These are phyloP conservation scores for Yamadazyma insecticola DNA, from an alignment of 805 yeast species.

Conservation along the genomic window DNA sequence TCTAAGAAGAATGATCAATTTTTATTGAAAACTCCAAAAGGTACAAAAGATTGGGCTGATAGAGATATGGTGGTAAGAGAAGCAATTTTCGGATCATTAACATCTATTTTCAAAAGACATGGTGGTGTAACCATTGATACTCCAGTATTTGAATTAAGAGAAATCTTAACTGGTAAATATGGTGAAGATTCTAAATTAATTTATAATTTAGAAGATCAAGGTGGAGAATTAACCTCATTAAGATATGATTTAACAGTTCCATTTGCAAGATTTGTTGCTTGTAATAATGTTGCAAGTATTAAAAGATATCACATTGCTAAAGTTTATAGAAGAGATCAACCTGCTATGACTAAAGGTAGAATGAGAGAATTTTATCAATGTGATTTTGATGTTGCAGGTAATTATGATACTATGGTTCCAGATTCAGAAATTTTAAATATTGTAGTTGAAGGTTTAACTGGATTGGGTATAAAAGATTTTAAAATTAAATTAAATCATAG, in stretches of 20 bases:
- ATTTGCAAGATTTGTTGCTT: conserved; percentile 94
- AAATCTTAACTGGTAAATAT: conserved; percentile 92
- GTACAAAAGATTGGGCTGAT: conserved; percentile 98
- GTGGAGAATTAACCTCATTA: conserved; percentile 94
- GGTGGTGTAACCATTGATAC: conserved; percentile 99
- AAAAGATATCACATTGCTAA: conserved; percentile 97
- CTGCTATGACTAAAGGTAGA: conserved; percentile 99
- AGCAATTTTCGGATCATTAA: conserved; percentile 71
- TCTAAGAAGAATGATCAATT: conserved; percentile 44
- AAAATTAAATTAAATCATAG: conserved; percentile 93
- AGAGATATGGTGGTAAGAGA: conserved; percentile 95
- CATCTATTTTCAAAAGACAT: conserved; percentile 81
- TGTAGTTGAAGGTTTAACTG: conserved; percentile 77
- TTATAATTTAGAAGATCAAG: conserved; percentile 96
- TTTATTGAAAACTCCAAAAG: conserved; percentile 91
- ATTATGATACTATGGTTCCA: conserved; percentile 90
- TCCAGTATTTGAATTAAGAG: conserved; percentile 95
- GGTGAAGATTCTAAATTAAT: conserved; percentile 98
- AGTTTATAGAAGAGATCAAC: conserved; percentile 98
- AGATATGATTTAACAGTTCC: conserved; percentile 98
- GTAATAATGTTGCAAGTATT: conserved; percentile 85
- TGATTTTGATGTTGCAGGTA: conserved; percentile 96
- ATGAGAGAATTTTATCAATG: conserved; percentile 99
- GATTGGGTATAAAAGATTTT: conserved; percentile 82
- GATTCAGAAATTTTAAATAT: conserved; percentile 86